Evolutionary conservation across 768 basidiomycete genomes (phyloP).

Genomic region (Tricholoma saponaceum): DNA sequence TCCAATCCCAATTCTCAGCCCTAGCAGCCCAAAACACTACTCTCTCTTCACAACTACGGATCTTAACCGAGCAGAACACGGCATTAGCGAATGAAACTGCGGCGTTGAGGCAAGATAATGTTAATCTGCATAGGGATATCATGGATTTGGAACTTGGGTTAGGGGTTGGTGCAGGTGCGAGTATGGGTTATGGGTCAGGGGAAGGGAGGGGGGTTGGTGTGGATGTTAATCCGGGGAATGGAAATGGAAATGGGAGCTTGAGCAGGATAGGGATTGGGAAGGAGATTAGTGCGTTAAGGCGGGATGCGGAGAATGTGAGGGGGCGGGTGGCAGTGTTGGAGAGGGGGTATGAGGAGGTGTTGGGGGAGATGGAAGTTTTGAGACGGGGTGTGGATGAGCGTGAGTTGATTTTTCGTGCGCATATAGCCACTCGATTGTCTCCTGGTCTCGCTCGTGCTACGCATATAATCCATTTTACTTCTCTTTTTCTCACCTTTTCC

Average conservation of each 20-base stretch:
- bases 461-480: no score
- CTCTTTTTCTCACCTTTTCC: no score
- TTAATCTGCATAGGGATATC: no score
- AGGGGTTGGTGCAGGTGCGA: no score
- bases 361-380: slow-evolving; percentile 34
- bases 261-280: not conserved
- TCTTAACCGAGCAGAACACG: slow-evolving; percentile 1
- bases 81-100: not conserved
- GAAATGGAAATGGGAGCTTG: not conserved
- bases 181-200: no score
- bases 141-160: no score
- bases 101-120: no score
- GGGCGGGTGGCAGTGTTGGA: slow-evolving; percentile 31
- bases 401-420: no score
- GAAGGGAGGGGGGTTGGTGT: no score
- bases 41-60: not conserved
- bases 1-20: slow-evolving; percentile 21
- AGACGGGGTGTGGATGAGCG: slow-evolving; percentile 63
- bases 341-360: slow-evolving; percentile 33
- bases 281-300: slow-evolving; percentile 3
- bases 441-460: no score
- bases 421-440: no score
- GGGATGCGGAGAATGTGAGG: slow-evolving; percentile 15
- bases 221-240: no score
- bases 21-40: not conserved